Conservation (phyloP, 768 basidiomycete genomes). For the Gloeopeniophorella convolvens region DNA sequence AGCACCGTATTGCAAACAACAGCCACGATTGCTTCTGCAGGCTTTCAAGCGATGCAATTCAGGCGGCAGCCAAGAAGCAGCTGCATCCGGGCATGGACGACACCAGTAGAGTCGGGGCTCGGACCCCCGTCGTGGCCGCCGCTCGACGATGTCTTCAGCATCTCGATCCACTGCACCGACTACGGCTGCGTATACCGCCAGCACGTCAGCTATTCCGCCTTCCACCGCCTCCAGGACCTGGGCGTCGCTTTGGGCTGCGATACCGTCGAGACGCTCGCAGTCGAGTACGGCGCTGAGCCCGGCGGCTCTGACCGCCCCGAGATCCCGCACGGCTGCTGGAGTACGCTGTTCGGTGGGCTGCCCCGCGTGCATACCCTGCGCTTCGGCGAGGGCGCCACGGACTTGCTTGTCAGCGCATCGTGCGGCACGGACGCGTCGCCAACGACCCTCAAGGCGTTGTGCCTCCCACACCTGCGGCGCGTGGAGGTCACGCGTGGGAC, state of each 20-base stretch:
- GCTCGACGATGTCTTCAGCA: neutral
- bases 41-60: slow-evolving; percentile 1
- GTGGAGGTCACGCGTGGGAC: neutral
- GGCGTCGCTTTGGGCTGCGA: slow-evolving; percentile 1
- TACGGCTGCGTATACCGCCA: neutral
- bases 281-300: neutral
- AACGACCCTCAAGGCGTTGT: neutral
- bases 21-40: neutral
- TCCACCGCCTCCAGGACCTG: slow-evolving; percentile 6
- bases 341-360: neutral
- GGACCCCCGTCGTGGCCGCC: neutral
- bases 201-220: neutral
- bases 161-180: neutral
- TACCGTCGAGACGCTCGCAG: neutral
- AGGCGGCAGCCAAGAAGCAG: neutral
- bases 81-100: neutral
- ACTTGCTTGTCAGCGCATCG: slow-evolving; percentile 6
- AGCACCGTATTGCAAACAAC: neutral
- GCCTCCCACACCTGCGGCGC: neutral
- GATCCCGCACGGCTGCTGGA: neutral
- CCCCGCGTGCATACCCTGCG: neutral
- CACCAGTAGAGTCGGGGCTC: neutral
- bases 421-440: neutral
- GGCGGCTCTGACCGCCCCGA: neutral
- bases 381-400: neutral